These are phyloP conservation scores for Simmondsia chinensis DNA, from an alignment of 148 eudicot species.

Conservation along the genomic window DNA sequence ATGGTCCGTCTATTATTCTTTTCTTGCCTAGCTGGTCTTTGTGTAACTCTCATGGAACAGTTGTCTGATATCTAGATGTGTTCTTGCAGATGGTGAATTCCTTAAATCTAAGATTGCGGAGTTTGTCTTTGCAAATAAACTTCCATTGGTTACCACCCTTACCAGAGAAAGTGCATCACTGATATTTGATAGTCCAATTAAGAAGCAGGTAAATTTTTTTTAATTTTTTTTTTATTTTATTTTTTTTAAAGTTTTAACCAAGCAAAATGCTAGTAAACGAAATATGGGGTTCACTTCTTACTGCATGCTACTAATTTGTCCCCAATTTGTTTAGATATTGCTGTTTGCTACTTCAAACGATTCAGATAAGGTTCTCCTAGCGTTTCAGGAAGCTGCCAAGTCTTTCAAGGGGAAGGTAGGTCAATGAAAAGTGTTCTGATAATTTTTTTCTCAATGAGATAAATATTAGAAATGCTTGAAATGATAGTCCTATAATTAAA, in stretches of 20 bases:
- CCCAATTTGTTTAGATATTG: slow-evolving; percentile 48
- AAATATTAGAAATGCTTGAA: neutral
- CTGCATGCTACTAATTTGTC: slow-evolving; percentile 6
- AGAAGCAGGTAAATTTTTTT: slow-evolving; percentile 54
- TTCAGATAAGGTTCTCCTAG: slow-evolving; percentile 49
- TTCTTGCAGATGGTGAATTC: slow-evolving; percentile 59
- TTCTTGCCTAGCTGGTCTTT: neutral
- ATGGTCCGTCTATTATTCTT: slow-evolving; percentile 25
- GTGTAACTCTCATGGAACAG: neutral
- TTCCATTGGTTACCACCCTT: slow-evolving; percentile 73
- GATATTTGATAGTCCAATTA: slow-evolving; percentile 77
- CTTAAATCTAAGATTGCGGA: slow-evolving; percentile 56
- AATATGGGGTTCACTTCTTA: too few relatives aligned
- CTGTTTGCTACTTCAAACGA: slow-evolving; percentile 74
- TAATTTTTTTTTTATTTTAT: neutral
- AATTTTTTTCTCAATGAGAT: neutral
- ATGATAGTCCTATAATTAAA: too few relatives aligned
- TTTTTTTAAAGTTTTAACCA: too few relatives aligned
- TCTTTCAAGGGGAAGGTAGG: slow-evolving; percentile 80
- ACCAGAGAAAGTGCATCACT: slow-evolving; percentile 63
- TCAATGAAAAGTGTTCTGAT: neutral
- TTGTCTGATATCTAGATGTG: slow-evolving; percentile 3
- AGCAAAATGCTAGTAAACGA: too few relatives aligned
- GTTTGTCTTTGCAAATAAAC: slow-evolving; percentile 78
- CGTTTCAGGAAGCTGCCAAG: slow-evolving; percentile 79